Percentiles rank a stretch among this genome's conserved stretches.
Evolutionary conservation across 1,139 yeast species (phyloP).

Genomic region (Suhomyces maxii): DNA sequence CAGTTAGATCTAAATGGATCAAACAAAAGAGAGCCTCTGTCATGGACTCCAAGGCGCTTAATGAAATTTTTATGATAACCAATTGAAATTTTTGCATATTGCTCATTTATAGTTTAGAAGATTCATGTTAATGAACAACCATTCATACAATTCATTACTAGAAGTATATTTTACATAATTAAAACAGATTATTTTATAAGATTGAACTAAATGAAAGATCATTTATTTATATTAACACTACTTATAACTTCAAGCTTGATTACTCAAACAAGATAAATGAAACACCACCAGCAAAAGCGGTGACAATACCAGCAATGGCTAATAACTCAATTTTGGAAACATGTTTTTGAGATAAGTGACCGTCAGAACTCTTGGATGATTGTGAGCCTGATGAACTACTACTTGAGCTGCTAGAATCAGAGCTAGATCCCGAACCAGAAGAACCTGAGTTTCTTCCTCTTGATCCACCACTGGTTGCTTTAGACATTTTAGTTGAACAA

Average conservation of each 20-base stretch:
- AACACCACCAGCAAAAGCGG: slow-evolving; percentile 42
- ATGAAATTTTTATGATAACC: slow-evolving; percentile 88
- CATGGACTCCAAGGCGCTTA: slow-evolving; percentile 81
- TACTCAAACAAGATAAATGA: slow-evolving; percentile 33
- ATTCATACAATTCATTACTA: not conserved
- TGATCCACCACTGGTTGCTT: slow-evolving; percentile 22
- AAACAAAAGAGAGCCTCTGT: slow-evolving; percentile 89
- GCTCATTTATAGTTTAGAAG: too few species aligned
- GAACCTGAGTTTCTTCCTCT: slow-evolving; percentile 21
- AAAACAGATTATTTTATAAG: too few species aligned
- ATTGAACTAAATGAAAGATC: not conserved
- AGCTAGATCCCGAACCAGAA: slow-evolving; percentile 18
- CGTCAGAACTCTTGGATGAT: slow-evolving; percentile 22
- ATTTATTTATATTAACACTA: not conserved
- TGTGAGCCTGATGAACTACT: slow-evolving; percentile 24
- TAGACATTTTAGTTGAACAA: slow-evolving; percentile 31
- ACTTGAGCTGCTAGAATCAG: slow-evolving; percentile 23
- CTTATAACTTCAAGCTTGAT: not conserved
- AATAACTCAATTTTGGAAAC: slow-evolving; percentile 32
- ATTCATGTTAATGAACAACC: too few species aligned
- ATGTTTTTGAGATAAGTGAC: slow-evolving; percentile 24
- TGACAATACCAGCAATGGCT: slow-evolving; percentile 32
- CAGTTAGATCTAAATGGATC: slow-evolving; percentile 84
- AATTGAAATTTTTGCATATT: slow-evolving; percentile 21
- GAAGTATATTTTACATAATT: too few species aligned